A percentile compares a stretch with the other conserved stretches of the same genome.
Conservation (phyloP, 768 basidiomycete genomes). For the Agaricus sinodeliciosus region DNA sequence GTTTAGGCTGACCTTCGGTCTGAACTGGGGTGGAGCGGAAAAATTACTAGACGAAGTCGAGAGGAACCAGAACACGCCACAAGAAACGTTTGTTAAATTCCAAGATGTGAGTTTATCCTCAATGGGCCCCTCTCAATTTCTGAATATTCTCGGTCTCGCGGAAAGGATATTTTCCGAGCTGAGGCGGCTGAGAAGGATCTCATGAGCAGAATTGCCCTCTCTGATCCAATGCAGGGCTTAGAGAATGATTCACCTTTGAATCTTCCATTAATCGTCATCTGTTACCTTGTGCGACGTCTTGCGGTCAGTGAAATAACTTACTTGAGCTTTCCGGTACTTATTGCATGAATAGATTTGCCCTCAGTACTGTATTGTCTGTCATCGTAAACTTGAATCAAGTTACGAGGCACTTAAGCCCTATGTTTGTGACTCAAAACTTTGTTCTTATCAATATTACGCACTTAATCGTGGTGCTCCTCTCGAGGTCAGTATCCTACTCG, state of each 20-base stretch:
- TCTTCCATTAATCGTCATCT: constrained; percentile 55
- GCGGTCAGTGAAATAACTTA: constrained; percentile 30
- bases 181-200: constrained; percentile 38
- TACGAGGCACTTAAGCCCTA: constrained; percentile 67
- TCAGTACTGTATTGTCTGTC: constrained; percentile 71
- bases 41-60: constrained; percentile 39
- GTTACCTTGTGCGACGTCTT: constrained; percentile 58
- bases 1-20: constrained; percentile 40
- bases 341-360: constrained; percentile 45
- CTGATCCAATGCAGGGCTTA: constrained; percentile 44
- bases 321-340: background rate
- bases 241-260: constrained; percentile 37
- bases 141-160: background rate
- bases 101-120: constrained; percentile 22
- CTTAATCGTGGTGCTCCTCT: constrained; percentile 61
- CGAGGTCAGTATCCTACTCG: constrained; percentile 35
- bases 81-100: constrained; percentile 28
- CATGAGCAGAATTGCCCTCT: constrained; percentile 36
- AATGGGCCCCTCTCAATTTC: background rate
- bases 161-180: constrained; percentile 29
- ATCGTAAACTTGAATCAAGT: constrained; percentile 43
- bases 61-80: constrained; percentile 32
- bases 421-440: constrained; percentile 60
- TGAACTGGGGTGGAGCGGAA: constrained; percentile 72
- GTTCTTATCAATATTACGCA: constrained; percentile 63